These are phyloP conservation scores for Colletotrichum abscissum DNA, from an alignment of 2,329 filamentous ascomycete genomes.

Conservation along the genomic window DNA sequence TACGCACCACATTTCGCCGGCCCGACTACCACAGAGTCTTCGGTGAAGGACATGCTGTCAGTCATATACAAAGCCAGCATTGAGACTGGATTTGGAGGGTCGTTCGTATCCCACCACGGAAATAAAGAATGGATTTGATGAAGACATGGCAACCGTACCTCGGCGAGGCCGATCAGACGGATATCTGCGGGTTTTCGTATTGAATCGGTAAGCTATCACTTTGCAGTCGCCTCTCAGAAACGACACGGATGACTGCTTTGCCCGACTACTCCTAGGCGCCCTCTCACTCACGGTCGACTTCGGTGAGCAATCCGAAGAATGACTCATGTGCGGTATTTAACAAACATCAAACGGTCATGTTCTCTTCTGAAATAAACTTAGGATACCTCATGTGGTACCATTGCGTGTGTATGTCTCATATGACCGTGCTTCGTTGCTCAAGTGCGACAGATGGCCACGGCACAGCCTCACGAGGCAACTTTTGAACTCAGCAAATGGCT, in stretches of 20 bases:
- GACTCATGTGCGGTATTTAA: not conserved
- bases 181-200: not conserved
- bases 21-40: not conserved
- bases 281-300: not conserved
- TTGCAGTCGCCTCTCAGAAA: not conserved
- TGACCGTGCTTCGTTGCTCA: not conserved
- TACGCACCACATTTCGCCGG: not conserved
- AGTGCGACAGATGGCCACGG: not conserved
- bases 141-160: not conserved
- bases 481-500: not conserved
- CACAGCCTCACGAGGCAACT: not conserved
- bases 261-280: not conserved
- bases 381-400: not conserved
- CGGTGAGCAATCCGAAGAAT: not conserved
- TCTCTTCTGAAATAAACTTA: no score
- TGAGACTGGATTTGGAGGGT: not conserved
- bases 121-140: not conserved
- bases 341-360: no score
- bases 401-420: not conserved
- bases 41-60: not conserved
- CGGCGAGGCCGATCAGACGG: not conserved
- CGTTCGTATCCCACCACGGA: not conserved
- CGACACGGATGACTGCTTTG: not conserved
- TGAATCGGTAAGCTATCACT: not conserved
- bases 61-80: not conserved